Conservation (phyloP, 192 early-diverging fungal species). For the Backusella sp. region DNA sequence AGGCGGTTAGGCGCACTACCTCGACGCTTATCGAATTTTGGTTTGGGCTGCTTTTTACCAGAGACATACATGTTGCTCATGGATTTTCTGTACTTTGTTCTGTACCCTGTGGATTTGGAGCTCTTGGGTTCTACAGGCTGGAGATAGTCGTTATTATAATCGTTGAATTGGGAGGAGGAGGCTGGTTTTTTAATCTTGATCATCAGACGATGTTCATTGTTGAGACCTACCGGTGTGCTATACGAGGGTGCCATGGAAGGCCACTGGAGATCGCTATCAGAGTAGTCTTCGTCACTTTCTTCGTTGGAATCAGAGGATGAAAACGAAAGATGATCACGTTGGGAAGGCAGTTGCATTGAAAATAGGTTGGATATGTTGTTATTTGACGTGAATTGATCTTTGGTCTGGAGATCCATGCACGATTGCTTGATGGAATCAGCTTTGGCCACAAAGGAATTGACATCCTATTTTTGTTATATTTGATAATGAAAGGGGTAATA, state of each 20-base stretch:
- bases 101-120: constrained; percentile 8
- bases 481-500: neutral
- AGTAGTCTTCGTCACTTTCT: constrained; percentile 10
- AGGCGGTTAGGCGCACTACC: constrained; percentile 13
- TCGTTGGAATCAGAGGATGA: constrained; percentile 12
- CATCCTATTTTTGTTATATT: constrained; percentile 23
- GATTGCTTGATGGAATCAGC: constrained; percentile 31
- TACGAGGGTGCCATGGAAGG: neutral
- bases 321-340: neutral
- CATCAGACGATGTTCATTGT: constrained; percentile 1
- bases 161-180: neutral
- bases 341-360: constrained; percentile 1
- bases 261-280: constrained; percentile 9
- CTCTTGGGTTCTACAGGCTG: neutral
- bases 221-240: neutral
- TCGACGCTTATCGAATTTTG: neutral
- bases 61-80: constrained; percentile 12
- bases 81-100: constrained; percentile 18
- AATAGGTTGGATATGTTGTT: neutral
- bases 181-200: constrained; percentile 23
- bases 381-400: neutral
- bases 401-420: neutral
- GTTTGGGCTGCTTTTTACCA: constrained; percentile 7
- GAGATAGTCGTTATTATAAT: neutral
- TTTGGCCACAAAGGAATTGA: constrained; percentile 36